Evolutionary conservation across 768 basidiomycete genomes (phyloP), one percentile per base, ranked within the genome.

Genomic region (Suillus subluteus): DNA sequence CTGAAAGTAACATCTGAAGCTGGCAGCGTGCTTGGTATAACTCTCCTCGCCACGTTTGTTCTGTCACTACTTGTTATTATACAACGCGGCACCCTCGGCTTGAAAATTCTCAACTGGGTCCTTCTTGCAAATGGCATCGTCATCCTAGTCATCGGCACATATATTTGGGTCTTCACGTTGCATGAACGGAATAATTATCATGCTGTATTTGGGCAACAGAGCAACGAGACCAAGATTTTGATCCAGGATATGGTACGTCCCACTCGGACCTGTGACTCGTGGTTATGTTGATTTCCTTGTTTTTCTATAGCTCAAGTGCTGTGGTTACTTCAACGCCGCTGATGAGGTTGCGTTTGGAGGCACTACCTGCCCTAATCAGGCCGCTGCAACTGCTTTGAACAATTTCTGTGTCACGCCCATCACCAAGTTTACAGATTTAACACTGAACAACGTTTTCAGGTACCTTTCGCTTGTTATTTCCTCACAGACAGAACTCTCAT

Each of bases 381-480:
- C 77, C 23, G 80, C 77, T 23, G 76, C 81, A 41, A 71, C 77
- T 61, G 77, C 74, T 62, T 71, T 65, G 18, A 72, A 76, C 65
- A 88, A 83, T 65, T 89, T 90, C 74, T 98, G 95, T 73, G 90
- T 92, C 55, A 82, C 84, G n/a, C 84, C 88, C 37, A 81, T 91
- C 61, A 91, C 90, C 16, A 76, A 76, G 16, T 87, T 85, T 73
- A 88, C 90, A 16, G 93, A 96, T 73, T 80, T 74, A 70, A 91
- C 87, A 21, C 80, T 98, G 68, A 92, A 95, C 75, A 84, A 92
- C 67, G 82, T 91, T 55, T 98, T 97, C 80, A 92, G 94, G 90
- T 94, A 78, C 67, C 89, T 86, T 50, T 50, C 26, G 30, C 9
- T n/a, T 54, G 12, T 15, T 15, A 26, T 13, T 63, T 3, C 15